Base-by-base conservation (phyloP, 306 rosid genomes). In the Notholithocarpus densiflorus region DNA sequence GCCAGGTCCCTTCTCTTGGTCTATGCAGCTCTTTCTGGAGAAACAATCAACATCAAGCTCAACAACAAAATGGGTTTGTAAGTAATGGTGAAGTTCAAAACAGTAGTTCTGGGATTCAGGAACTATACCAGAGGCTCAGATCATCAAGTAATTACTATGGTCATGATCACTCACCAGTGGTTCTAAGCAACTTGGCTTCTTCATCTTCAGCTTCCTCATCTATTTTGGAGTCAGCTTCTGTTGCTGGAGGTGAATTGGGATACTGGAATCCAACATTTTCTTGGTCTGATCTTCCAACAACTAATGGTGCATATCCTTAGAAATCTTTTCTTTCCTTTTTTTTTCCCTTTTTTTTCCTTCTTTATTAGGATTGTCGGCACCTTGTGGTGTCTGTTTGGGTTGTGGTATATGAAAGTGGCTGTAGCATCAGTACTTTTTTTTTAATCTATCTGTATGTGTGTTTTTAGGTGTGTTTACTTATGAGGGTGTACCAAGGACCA, bases 251-350 rank as follows among this genome's bases (percentile, higher is more conserved):
- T 70, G 97, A 90, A 85, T 73, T 93, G 84, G 96, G 98, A 31
- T 89, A 84, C 80, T 95, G 98, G 98, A 95, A 94, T 82, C 89
- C 93, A 62, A 68, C 92, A 2, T 84, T 84, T 74, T 75, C 94
- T 2, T 95, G 98, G 97, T 83, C 95, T 66, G 93, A 91, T 92
- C 96, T 88, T 81, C 87, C 97, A 21, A 84, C 97, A 56, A 87
- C 92, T 43, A 91, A 91, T 77, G 98, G 96, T 84, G 88, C 97
- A 85, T 92, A 89, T 78, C 95, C 89, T 53, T 90, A 82, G 84
- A 18, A 64, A 65, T 82, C 57, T 55, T 27, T 43, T 51, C 72
- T 56, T 79, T 62, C 6, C 24, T 77, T 23, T 8, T 2, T n/a
- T n/a, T n/a, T n/a, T n/a, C n/a, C n/a, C n/a, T n/a, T n/a, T n/a